Evolutionary conservation across 1,284 basidiomycete genomes (phyloP), one percentile per base, ranked within the genome.

Genomic region (Bjerkandera adusta): DNA sequence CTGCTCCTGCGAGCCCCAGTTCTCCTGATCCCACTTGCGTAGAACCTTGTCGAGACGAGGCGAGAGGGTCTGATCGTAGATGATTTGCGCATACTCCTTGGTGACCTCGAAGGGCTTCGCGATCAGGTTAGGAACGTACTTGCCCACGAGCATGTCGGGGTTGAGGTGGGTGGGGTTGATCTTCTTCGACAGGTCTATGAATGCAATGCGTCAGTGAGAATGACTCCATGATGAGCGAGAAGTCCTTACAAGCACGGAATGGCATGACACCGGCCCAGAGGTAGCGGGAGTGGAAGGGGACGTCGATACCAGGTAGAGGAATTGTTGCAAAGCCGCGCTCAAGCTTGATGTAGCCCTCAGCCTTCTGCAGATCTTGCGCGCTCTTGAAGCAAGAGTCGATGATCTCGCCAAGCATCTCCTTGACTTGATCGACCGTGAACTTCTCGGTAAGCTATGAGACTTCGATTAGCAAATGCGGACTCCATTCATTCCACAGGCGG

Each of bases 201-300:
- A 15, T 32, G 22, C 52, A 25, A 7, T 53, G 54, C 54, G 58
- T 63, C 25, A 67, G 34, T 50, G 30, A 33, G 2, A 33, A 34
- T 45, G 39, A 15, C 18, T 10, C n/a, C n/a, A n/a, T n/a, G n/a
- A n/a, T n/a, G 6, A 27, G 30, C 11, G 12, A 34, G 22, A 30
- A 4, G 20, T 47, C 74, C 86, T 68, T 63, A 92, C 89, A 93
- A 38, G 89, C 89, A 56, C 92, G 83, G 88, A 96, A 96, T 3
- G 92, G 93, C 83, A 98, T 83, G 41, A 99, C 97, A 66, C 96
- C 97, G 25, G 94, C 93, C 97, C 96, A 95, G 37, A 99, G 81
- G 72, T 98, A 98, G 57, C 92, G 88, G 7, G 96, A 95, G 69
- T 99, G 96, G 89, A 99, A 99, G 10, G 97, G 96, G 10, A 99